phyloP scores from a whole-genome alignment of 345 rosid genomes.

The Dipteronia sinensis region DNA sequence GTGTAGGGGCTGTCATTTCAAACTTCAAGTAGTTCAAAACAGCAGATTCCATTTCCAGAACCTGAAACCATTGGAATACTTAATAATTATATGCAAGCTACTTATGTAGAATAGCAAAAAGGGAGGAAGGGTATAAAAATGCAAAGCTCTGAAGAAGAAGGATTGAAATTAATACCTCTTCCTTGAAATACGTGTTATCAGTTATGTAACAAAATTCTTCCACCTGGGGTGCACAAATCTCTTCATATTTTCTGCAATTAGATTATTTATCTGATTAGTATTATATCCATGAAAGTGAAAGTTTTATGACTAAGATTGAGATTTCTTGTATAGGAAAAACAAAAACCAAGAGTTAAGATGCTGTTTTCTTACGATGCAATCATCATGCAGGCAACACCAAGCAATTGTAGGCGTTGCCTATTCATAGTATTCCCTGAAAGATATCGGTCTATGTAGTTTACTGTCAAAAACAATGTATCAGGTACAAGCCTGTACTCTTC shows the following conservation, averaged over 20 bases:
- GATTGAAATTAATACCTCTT: constrained; percentile 54
- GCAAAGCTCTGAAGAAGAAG: not conserved
- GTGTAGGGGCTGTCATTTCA: constrained; percentile 89
- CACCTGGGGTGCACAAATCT: constrained; percentile 89
- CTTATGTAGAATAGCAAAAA: not conserved
- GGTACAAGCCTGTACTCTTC: constrained; percentile 96
- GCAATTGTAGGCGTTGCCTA: constrained; percentile 82
- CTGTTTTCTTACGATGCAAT: constrained; percentile 74
- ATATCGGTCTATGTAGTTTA: constrained; percentile 89
- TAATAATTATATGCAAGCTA: not conserved
- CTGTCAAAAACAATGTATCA: constrained; percentile 80
- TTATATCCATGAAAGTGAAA: not conserved
- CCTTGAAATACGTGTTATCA: constrained; percentile 85
- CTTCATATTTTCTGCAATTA: constrained; percentile 80
- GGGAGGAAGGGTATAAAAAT: constrained; percentile 4
- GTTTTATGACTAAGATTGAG: not conserved
- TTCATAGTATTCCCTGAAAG: constrained; percentile 80
- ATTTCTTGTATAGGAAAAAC: not conserved
- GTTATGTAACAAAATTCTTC: constrained; percentile 95
- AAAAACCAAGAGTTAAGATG: not conserved
- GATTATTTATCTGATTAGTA: constrained; percentile 20
- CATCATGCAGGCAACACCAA: constrained; percentile 95
- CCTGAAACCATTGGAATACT: constrained; percentile 37
- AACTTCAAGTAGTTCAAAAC: constrained; percentile 87
- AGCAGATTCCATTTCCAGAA: constrained; percentile 89